Percentiles rank a stretch among this genome's conserved stretches.
phyloP scores from a whole-genome alignment of 2,329 filamentous ascomycete genomes.

The Phaeophleospora eucalypticola region DNA sequence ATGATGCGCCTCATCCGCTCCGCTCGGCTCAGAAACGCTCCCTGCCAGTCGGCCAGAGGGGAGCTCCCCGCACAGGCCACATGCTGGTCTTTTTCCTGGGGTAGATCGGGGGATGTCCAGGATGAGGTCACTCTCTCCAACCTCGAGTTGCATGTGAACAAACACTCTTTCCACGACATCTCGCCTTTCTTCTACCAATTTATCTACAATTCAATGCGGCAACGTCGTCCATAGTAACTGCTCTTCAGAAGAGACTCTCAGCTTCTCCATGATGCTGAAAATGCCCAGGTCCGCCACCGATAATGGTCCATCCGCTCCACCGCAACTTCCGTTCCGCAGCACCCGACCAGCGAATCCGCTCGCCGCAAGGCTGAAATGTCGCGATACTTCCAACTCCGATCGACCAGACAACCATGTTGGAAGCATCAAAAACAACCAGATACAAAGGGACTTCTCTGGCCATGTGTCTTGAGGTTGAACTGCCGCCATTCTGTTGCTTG shows the following conservation, averaged over 20 bases:
- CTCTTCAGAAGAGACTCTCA: too few relatives aligned
- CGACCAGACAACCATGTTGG: neutral
- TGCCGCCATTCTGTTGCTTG: too few relatives aligned
- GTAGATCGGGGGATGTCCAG: constrained; percentile 2
- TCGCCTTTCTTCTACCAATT: constrained; percentile 1
- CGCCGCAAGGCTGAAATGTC: neutral
- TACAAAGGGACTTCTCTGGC: neutral
- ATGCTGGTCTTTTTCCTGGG: neutral
- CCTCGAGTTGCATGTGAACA: constrained; percentile 6
- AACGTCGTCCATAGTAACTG: too few relatives aligned
- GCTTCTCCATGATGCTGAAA: neutral
- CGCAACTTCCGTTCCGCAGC: constrained; percentile 8
- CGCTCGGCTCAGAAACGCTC: constrained; percentile 8
- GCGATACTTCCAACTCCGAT: neutral
- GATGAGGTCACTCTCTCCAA: constrained; percentile 5
- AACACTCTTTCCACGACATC: neutral
- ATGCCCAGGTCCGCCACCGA: neutral
- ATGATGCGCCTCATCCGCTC: constrained; percentile 3
- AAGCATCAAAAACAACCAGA: neutral
- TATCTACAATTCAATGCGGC: too few relatives aligned
- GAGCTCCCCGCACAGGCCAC: neutral
- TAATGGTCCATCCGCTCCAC: neutral
- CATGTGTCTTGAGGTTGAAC: too few relatives aligned
- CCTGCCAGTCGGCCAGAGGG: neutral
- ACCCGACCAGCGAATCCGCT: too few relatives aligned